Base-by-base conservation (phyloP, 75 land plant species). In the Adiantum capillusveneris region DNA sequence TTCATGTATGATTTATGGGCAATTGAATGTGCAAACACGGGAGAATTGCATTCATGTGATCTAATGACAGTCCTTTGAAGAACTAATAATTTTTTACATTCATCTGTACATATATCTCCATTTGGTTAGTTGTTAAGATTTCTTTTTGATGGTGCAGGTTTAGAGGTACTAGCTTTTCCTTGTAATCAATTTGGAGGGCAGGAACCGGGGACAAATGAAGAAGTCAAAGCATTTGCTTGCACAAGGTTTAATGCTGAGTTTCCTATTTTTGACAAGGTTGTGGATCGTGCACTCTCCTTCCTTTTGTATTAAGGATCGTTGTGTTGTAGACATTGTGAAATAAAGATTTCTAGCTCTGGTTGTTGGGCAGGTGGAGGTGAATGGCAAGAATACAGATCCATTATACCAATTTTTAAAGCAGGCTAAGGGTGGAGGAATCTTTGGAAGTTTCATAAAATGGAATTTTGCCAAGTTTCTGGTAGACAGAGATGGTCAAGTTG, bases 181-280 rank as follows among this genome's bases (percentile, higher is more conserved):
- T n/a, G n/a, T n/a, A n/a, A n/a, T n/a, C n/a, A n/a, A n/a, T n/a
- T n/a, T n/a, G 93, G 93, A 1, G 78, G 67, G 0, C 93, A 87
- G 67, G 96, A 90, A 48, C 88, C 88, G 56, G 93, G 93, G 11
- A 76, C 80, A 24, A 87, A 84, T 64, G 24, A 78, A 46, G 72
- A 87, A 36, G 84, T 86, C 12, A 84, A 86, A 69, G 72, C 83
- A 52, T 84, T 80, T 51, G 90, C 90, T 48, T 83, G 90, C 57
- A 80, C 90, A 20, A 69, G 79, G 31, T 86, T 80, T 52, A 86
- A 86, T 59, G 90, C 90, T 29, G 90, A 86, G 43, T 86, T 80
- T 42, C 90, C 90, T 29, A 86, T 86, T 44, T 86, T 86, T 69
- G 87, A 86, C 45, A 86, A 86, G 84, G 86, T 84, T 51, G n/a